Evolutionary conservation across 75 land plant species (phyloP).

Genomic region (Pinus taeda): DNA sequence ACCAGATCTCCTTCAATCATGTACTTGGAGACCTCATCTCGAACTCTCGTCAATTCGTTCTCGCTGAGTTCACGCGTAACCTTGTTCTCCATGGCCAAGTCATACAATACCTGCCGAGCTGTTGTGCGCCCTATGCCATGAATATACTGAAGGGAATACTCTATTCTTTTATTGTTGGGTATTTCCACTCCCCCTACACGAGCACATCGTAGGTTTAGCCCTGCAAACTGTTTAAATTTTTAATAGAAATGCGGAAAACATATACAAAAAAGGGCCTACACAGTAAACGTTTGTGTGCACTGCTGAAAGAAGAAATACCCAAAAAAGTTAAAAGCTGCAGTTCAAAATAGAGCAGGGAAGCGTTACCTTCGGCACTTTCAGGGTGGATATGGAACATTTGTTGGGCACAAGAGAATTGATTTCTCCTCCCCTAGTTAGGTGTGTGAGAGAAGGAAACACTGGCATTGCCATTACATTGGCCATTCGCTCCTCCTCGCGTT

Average conservation of each 20-base stretch:
- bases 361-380: neutral
- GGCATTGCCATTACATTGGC: neutral
- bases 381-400: neutral
- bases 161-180: constrained; percentile 87
- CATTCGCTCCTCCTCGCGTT: neutral
- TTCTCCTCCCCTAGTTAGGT: neutral
- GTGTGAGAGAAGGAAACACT: neutral
- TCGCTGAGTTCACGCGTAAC: constrained; percentile 75
- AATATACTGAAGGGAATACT: constrained; percentile 80
- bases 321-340: too few relatives aligned
- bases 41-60: constrained; percentile 65
- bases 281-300: neutral
- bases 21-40: constrained; percentile 90
- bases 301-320: too few relatives aligned
- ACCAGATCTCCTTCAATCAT: constrained; percentile 96
- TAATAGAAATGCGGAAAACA: neutral
- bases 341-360: too few relatives aligned
- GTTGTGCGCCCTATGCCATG: constrained; percentile 78
- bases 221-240: neutral
- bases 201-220: constrained; percentile 63
- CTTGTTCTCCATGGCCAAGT: constrained; percentile 76
- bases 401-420: neutral
- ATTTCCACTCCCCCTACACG: constrained; percentile 97
- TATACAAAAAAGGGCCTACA: neutral
- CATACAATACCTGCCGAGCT: constrained; percentile 57